Conservation (phyloP, 2,329 filamentous ascomycete species). For the Ascochyta koolunga region DNA sequence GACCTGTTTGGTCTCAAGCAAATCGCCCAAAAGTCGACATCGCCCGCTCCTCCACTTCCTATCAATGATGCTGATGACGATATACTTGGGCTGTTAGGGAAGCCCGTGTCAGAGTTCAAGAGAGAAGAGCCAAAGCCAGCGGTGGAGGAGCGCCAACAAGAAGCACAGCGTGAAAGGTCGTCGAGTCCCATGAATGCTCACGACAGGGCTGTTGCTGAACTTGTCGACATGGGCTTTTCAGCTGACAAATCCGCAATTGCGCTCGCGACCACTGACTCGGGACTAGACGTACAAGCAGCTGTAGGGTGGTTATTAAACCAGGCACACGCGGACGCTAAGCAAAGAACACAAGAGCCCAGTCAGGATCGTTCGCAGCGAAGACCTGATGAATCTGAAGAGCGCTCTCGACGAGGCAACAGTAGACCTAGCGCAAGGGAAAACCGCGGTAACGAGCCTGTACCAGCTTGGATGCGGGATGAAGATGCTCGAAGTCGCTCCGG, state of each 20-base stretch:
- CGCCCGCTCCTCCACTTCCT: constrained; percentile 29
- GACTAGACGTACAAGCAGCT: constrained; percentile 81
- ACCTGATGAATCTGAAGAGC: constrained; percentile 35
- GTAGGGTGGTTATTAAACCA: constrained; percentile 90
- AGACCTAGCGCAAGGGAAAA: constrained; percentile 40
- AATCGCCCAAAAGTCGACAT: constrained; percentile 55
- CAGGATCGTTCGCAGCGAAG: constrained; percentile 33
- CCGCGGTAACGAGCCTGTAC: constrained; percentile 48
- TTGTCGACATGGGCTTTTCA: constrained; percentile 94
- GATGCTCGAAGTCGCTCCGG: constrained; percentile 57
- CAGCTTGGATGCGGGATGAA: constrained; percentile 69
- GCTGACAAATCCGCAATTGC: constrained; percentile 82
- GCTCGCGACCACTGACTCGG: constrained; percentile 78
- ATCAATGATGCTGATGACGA: constrained; percentile 58
- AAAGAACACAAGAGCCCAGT: constrained; percentile 61
- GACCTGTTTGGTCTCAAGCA: constrained; percentile 83
- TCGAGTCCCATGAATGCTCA: constrained; percentile 57
- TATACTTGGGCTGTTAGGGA: constrained; percentile 66
- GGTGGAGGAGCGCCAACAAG: constrained; percentile 5
- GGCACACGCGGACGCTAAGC: constrained; percentile 82
- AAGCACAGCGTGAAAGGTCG: constrained; percentile 22
- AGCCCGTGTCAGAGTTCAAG: constrained; percentile 62
- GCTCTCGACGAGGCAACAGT: constrained; percentile 28
- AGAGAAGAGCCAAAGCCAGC: constrained; percentile 25
- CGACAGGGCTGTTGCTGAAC: constrained; percentile 81